Conservation (phyloP, 1,284 basidiomycete species). For the Boletus nobilissimus region DNA sequence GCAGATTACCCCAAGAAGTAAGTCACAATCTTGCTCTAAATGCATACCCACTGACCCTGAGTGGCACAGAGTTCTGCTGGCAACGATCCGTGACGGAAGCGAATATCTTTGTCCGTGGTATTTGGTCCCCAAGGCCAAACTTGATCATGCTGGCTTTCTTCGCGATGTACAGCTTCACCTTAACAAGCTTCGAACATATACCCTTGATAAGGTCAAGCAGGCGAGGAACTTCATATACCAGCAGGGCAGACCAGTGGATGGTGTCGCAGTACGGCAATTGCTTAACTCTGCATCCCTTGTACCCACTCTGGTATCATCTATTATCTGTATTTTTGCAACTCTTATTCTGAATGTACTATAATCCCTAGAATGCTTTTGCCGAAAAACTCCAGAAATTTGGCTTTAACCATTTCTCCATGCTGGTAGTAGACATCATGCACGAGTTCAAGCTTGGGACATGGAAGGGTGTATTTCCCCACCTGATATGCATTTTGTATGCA, state of each 20-base stretch:
- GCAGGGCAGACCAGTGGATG: background rate
- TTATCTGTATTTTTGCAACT: background rate
- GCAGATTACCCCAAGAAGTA: constrained; percentile 46
- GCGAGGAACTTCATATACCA: constrained; percentile 16
- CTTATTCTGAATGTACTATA: background rate
- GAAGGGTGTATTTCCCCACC: constrained; percentile 27
- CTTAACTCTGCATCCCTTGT: constrained; percentile 12
- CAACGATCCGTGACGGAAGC: constrained; percentile 26
- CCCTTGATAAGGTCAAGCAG: background rate
- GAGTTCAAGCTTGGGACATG: constrained; percentile 38
- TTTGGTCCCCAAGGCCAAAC: constrained; percentile 2
- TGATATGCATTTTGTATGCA: constrained; percentile 29
- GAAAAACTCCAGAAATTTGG: constrained; percentile 14
- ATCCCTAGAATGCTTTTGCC: constrained; percentile 4
- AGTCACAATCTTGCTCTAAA: background rate
- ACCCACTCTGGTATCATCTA: constrained; percentile 5
- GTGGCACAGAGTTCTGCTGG: constrained; percentile 32
- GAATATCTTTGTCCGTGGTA: constrained; percentile 26
- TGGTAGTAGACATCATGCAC: constrained; percentile 39
- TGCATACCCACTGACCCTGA: background rate
- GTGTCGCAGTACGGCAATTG: background rate
- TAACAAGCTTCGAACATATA: background rate
- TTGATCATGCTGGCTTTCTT: background rate
- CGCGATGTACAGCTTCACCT: background rate
- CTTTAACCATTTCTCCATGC: constrained; percentile 27